A percentile compares a stretch with the other conserved stretches of the same genome.
Conservation (phyloP, 495 filamentous ascomycete genomes). For the Neurospora sp. region DNA sequence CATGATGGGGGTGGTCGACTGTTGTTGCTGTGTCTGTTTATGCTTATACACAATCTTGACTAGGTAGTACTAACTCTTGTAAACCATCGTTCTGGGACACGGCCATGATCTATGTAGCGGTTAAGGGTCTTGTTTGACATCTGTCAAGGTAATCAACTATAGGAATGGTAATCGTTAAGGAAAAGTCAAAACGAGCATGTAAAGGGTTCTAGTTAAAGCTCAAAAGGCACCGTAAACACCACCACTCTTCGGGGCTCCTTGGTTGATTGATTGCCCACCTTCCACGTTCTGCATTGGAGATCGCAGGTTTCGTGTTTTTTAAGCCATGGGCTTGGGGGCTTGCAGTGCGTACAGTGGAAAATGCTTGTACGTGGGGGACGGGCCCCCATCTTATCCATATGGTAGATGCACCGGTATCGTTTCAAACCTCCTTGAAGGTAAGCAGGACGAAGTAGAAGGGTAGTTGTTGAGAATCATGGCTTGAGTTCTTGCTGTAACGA, state of each 20-base stretch:
- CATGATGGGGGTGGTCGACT: background rate
- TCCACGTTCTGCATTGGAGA: background rate
- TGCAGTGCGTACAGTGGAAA: background rate
- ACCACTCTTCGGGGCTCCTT: background rate
- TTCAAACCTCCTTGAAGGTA: background rate
- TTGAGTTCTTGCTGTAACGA: background rate
- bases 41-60: background rate
- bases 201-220: background rate
- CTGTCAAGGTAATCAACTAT: background rate
- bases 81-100: background rate
- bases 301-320: background rate
- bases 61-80: background rate
- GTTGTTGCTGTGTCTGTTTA: background rate
- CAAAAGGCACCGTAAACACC: background rate
- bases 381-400: background rate
- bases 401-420: background rate
- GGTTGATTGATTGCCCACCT: background rate
- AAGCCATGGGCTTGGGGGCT: background rate
- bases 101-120: background rate
- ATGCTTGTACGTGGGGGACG: background rate
- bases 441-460: background rate
- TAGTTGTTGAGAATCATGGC: background rate
- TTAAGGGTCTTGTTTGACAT: background rate
- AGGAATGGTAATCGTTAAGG: background rate
- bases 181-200: background rate